Base-by-base conservation (phyloP, 148 eudicot species). In the Rhododendron molle region DNA sequence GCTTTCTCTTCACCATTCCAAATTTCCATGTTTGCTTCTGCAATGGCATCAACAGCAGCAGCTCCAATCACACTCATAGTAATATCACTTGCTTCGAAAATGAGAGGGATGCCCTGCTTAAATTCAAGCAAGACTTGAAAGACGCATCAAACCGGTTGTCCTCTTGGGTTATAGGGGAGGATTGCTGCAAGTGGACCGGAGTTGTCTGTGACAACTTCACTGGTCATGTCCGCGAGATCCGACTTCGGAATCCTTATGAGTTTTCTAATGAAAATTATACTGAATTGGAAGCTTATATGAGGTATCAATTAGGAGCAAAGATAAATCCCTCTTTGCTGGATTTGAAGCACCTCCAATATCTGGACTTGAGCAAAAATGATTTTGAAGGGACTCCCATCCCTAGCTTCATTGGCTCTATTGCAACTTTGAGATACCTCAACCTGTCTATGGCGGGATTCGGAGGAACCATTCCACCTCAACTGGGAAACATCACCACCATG, bases 361-460 rank as follows among this genome's bases (percentile, higher is more conserved):
- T 40, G 44, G 44, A 40, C 44, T 40, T 40, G 44, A 40, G 44
- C 8, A 6, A 0, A 7, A 40, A 40, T 40, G 1, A 40, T 40
- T 40, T 40, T 40, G 1, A 40, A 6, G 8, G 44, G 8, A 7
- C 44, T 40, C 44, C 0, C 44, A 40, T 40, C 44, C 44, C 44
- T 6, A 40, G 44, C 44, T 40, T 40, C 44, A 40, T 40, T 40
- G 44, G 44, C 44, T 40, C 44, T 40, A 40, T 40, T 40, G 44
- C 44, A 0, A 40, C 58, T 43, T 23, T 89, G 49, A 79, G 81
- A 26, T 84, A 84, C 84, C 88, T 89, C 67, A 52, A 89, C 46
- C 82, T 89, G 2, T 81, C 85, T 10, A 0, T 0, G 8, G 11
- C 80, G 3, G 1, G 3, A 0, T 82, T 81, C 13, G 0, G 43